Conservation (phyloP, 2,329 filamentous ascomycete genomes). For the Macrophomina pseudophaseolina region DNA sequence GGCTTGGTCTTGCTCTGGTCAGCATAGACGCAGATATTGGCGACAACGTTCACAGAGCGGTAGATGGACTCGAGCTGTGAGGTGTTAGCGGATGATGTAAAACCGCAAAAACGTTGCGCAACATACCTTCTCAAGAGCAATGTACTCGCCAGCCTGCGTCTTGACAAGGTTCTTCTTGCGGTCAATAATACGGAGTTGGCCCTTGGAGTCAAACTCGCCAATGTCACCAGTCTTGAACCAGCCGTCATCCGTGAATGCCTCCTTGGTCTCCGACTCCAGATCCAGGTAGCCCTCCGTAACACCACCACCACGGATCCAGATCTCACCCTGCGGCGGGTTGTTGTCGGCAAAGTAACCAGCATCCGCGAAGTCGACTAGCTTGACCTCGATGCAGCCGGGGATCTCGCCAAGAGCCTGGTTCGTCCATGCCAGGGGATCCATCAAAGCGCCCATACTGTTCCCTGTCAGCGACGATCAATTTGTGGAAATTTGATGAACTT, state of each 20-base stretch:
- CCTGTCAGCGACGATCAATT: conserved; percentile 2
- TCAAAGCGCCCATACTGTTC: conserved; percentile 71
- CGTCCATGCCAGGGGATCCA: conserved; percentile 85
- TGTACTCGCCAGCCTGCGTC: conserved; percentile 93
- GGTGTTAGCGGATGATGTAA: background rate
- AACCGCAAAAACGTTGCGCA: background rate
- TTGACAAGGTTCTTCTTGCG: conserved; percentile 99
- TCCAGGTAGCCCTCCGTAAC: conserved; percentile 82
- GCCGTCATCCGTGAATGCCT: conserved; percentile 78
- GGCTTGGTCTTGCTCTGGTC: conserved; percentile 76
- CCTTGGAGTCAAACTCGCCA: conserved; percentile 81
- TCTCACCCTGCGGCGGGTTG: conserved; percentile 85
- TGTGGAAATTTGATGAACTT: conserved; percentile 28
- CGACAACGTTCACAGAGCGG: conserved; percentile 76
- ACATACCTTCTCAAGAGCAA: conserved; percentile 79
- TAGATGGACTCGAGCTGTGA: conserved; percentile 83
- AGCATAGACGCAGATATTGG: conserved; percentile 87
- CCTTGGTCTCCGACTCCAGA: conserved; percentile 81
- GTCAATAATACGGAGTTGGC: conserved; percentile 87
- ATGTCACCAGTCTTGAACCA: conserved; percentile 99
- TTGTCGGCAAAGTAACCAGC: conserved; percentile 81
- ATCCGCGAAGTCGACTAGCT: conserved; percentile 88
- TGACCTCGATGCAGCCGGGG: conserved; percentile 79
- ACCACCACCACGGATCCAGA: conserved; percentile 80
- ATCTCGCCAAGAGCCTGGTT: conserved; percentile 77